Percentiles rank a stretch among this genome's conserved stretches.
Evolutionary conservation across 352 stramenopile species (phyloP).

Genomic region (Phytophthora cajani): DNA sequence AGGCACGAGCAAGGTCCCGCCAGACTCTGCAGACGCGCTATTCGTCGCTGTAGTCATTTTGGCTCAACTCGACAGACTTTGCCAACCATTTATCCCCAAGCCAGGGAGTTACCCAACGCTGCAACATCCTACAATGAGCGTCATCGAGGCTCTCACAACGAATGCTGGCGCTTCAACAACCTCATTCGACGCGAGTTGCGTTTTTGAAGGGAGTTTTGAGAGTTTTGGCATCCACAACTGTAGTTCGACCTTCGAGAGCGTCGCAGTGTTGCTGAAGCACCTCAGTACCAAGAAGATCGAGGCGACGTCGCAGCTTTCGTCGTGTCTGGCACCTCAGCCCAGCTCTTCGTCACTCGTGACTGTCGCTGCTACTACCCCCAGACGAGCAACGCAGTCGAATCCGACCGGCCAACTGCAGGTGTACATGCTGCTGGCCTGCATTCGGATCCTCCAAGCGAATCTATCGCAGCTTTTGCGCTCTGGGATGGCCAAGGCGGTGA

Average conservation of each 20-base stretch:
- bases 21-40: slow-evolving; percentile 33
- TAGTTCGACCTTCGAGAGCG: slow-evolving; percentile 55
- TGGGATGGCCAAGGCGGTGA: slow-evolving; percentile 50
- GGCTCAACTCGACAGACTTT: slow-evolving; percentile 82
- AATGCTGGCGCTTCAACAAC: background rate
- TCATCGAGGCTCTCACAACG: slow-evolving; percentile 31
- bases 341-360: background rate
- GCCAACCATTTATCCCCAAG: slow-evolving; percentile 54
- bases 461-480: slow-evolving; percentile 71
- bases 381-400: background rate
- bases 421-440: slow-evolving; percentile 71
- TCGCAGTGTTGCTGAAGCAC: slow-evolving; percentile 48
- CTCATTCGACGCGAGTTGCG: slow-evolving; percentile 14
- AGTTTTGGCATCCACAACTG: slow-evolving; percentile 45
- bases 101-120: slow-evolving; percentile 33
- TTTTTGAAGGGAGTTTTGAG: slow-evolving; percentile 57
- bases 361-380: slow-evolving; percentile 12
- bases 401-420: slow-evolving; percentile 40
- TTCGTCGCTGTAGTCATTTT: slow-evolving; percentile 66
- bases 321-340: slow-evolving; percentile 4
- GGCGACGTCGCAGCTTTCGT: slow-evolving; percentile 16
- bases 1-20: background rate
- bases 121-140: slow-evolving; percentile 33
- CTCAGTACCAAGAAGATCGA: slow-evolving; percentile 51
- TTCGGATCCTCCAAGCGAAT: slow-evolving; percentile 84